Evolutionary conservation across 306 rosid genomes (phyloP).

Genomic region (Sphenostylis stenocarpa): DNA sequence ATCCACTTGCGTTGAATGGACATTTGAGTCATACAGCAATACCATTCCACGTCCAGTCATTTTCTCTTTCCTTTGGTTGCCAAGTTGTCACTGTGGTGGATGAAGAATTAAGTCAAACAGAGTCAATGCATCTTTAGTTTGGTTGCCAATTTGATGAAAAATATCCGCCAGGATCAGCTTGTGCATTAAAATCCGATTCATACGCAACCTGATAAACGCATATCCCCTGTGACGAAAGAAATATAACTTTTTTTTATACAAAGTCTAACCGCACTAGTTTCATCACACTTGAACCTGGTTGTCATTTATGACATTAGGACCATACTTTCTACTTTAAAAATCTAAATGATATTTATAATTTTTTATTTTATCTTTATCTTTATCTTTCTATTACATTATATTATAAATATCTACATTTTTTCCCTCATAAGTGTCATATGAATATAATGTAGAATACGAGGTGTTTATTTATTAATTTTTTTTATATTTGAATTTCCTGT

Average conservation of each 20-base stretch:
- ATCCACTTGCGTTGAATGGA: background rate
- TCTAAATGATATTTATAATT: no score
- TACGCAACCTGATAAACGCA: background rate
- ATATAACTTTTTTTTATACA: no score
- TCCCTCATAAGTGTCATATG: no score
- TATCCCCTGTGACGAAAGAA: background rate
- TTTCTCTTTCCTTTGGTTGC: background rate
- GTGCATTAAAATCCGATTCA: background rate
- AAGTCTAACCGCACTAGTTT: no score
- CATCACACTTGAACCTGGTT: no score
- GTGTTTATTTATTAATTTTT: no score
- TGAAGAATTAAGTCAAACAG: background rate
- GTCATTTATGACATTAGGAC: no score
- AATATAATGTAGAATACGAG: no score
- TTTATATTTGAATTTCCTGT: no score
- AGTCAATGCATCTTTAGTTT: background rate
- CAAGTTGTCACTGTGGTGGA: background rate
- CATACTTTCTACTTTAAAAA: no score
- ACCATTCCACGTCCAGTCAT: background rate
- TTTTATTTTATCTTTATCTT: no score
- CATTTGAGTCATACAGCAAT: background rate
- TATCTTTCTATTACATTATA: no score
- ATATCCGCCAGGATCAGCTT: background rate
- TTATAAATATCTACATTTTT: background rate
- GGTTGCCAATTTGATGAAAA: background rate